Evolutionary conservation across 2,329 filamentous ascomycete species (phyloP).

Genomic region (Diplodia corticola): DNA sequence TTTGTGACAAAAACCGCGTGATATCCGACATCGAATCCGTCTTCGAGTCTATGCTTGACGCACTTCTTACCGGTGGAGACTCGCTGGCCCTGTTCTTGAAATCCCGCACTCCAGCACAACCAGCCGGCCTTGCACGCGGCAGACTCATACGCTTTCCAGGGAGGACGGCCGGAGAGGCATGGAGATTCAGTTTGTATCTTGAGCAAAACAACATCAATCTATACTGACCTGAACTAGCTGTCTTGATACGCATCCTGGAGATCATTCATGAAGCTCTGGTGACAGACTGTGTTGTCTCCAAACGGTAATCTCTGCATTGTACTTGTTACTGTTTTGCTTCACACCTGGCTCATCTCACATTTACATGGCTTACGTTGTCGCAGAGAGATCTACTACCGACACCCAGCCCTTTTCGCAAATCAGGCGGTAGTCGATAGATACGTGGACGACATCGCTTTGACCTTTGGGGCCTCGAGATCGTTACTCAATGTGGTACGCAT

Average conservation of each 20-base stretch:
- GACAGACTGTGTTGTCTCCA: constrained; percentile 53
- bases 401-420: constrained; percentile 68
- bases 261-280: constrained; percentile 56
- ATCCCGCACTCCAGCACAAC: constrained; percentile 6
- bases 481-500: constrained; percentile 68
- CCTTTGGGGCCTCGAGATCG: constrained; percentile 63
- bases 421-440: constrained; percentile 70
- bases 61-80: constrained; percentile 50
- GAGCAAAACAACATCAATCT: neutral
- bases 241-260: constrained; percentile 57
- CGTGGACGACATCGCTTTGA: constrained; percentile 72
- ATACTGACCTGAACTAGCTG: constrained; percentile 43
- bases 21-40: constrained; percentile 59
- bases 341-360: neutral
- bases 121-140: constrained; percentile 24
- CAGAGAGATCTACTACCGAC: constrained; percentile 79
- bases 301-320: constrained; percentile 47
- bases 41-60: constrained; percentile 54
- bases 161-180: constrained; percentile 56
- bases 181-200: constrained; percentile 53
- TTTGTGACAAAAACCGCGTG: constrained; percentile 36
- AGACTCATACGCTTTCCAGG: constrained; percentile 54
- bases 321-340: neutral
- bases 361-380: neutral
- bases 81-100: constrained; percentile 52